A percentile compares a stretch with the other conserved stretches of the same genome.
Conservation (phyloP, 805 yeast species). For the Wickerhamiella slavikovae region DNA sequence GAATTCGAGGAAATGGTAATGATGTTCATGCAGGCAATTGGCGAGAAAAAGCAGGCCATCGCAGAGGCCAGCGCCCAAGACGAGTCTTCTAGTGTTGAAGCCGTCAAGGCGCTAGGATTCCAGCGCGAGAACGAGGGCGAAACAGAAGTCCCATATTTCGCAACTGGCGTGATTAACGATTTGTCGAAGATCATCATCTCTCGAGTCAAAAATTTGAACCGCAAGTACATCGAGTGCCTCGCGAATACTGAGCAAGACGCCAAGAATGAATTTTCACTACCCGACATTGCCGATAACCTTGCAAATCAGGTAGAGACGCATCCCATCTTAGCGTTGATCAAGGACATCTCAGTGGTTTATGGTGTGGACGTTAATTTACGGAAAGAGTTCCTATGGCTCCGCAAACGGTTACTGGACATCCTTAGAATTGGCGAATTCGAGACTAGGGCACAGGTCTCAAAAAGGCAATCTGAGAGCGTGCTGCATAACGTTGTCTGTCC, state of each 20-base stretch:
- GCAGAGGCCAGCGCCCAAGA: conserved; percentile 18
- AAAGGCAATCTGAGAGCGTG: conserved; percentile 54
- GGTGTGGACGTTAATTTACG: conserved; percentile 40
- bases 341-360: conserved; percentile 51
- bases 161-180: conserved; percentile 19
- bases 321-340: conserved; percentile 66
- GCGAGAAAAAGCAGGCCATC: conserved; percentile 21
- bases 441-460: conserved; percentile 43
- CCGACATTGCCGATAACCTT: conserved; percentile 54
- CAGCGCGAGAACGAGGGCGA: conserved; percentile 1
- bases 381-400: conserved; percentile 51
- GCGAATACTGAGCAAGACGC: conserved; percentile 25
- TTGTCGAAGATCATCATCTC: conserved; percentile 45
- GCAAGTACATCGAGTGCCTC: conserved; percentile 43
- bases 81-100: background rate
- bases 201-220: conserved; percentile 42
- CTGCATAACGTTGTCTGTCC: conserved; percentile 50
- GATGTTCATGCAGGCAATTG: conserved; percentile 50
- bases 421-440: conserved; percentile 77
- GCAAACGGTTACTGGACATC: conserved; percentile 50
- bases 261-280: conserved; percentile 47
- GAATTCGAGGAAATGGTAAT: conserved; percentile 82
- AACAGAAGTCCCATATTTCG: conserved; percentile 8
- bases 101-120: background rate
- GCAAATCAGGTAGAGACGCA: conserved; percentile 16